Base-by-base conservation (phyloP, 768 basidiomycete genomes). In the Termitomyces sp. region DNA sequence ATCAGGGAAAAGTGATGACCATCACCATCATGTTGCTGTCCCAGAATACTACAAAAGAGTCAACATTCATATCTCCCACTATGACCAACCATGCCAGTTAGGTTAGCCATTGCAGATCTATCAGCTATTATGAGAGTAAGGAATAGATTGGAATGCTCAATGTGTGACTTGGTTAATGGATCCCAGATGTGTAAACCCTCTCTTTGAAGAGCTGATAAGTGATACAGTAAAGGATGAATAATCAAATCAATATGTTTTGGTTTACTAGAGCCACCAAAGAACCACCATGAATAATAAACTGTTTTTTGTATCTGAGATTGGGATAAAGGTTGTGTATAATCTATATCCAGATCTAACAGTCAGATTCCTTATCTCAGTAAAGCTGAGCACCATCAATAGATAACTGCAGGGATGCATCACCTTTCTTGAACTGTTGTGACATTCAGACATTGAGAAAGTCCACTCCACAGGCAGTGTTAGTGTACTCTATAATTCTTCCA, bases 11-110 rank as follows among this genome's bases (percentile, higher is more conserved):
- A 77, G 50, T 76, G 75, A 25, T 69, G 66, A 0, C 49, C 19
- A 0, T 31, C 64, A 9, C 52, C 57, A 0, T 47, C 58, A 47
- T 69, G 70, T 19, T 59, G 65, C 2, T 65, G 63, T 7, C 75
- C 70, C 8, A 44, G 54, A 0, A 75, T 19, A 1, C 43, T 49
- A 54, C 75, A 77, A 21, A 63, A 70, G 5, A 74, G 45, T 0
- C 64, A 62, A 55, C 80, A 83, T 0, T 69, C 73, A 42, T 65
- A 65, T 31, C 64, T 62, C 0, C 72, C 72, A 21, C 62, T 59
- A 58, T 76, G 73, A 0, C 75, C 70, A n/a, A 71, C 68, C 25
- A 68, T 46, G 0, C 73, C 72, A 37, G 60, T 65, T 2, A 75
- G 49, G 31, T 50, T 34, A 0, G 65, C 61, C 45, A 69, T 60